A percentile compares a stretch with the other conserved stretches of the same genome.
Conservation (phyloP, 23 red algal species). For the Gracilaria domingensis region DNA sequence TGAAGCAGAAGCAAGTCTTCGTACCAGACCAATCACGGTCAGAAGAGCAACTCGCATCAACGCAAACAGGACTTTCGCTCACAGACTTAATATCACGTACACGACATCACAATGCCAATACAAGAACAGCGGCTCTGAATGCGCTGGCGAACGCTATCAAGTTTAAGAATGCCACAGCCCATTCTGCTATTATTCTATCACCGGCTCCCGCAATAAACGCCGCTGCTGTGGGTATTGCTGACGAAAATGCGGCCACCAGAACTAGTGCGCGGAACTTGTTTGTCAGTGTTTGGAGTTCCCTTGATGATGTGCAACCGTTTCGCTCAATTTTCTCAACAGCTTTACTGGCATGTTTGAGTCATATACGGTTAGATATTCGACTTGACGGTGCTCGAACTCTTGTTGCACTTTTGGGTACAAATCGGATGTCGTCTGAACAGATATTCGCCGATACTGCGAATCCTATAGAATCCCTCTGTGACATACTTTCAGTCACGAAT, state of each 20-base stretch:
- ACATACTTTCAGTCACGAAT: constrained; percentile 8
- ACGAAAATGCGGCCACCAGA: constrained; percentile 9
- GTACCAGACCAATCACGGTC: constrained; percentile 35
- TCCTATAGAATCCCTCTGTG: constrained; percentile 12
- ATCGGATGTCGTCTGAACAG: neutral
- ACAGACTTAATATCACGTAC: constrained; percentile 19
- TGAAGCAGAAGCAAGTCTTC: constrained; percentile 31
- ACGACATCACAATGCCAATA: constrained; percentile 36
- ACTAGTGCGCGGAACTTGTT: constrained; percentile 11
- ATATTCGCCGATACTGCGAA: constrained; percentile 29
- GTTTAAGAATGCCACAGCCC: neutral
- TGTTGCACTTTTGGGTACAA: neutral
- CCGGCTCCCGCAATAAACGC: constrained; percentile 11
- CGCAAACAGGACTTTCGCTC: constrained; percentile 30
- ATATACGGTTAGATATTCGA: constrained; percentile 38
- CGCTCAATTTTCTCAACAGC: constrained; percentile 3
- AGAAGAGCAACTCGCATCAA: neutral
- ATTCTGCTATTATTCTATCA: constrained; percentile 6
- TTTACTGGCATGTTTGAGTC: constrained; percentile 21
- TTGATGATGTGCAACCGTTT: constrained; percentile 29
- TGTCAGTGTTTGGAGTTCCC: neutral
- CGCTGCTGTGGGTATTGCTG: neutral
- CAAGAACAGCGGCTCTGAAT: constrained; percentile 27
- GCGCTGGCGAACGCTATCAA: constrained; percentile 14
- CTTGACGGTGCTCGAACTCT: constrained; percentile 17